Base-by-base conservation (phyloP, 2,329 filamentous ascomycete genomes). In the Geosmithia flava region DNA sequence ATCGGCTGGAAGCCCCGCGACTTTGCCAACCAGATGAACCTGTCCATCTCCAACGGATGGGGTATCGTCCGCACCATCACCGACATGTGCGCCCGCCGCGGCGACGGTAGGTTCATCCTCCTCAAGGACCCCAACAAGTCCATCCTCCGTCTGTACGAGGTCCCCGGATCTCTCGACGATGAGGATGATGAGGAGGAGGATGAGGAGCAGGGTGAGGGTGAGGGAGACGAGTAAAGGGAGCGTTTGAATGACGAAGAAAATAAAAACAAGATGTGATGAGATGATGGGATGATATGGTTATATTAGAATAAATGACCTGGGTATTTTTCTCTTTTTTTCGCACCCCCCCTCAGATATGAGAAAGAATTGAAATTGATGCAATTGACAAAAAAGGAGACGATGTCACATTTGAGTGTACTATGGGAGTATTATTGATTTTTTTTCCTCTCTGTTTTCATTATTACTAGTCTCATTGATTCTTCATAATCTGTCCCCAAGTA, bases 31-130 rank as follows among this genome's bases (percentile, higher is more conserved):
- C 93, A 98, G 76, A 98, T 98, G 93, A 96, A 96, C 72, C 70
- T 98, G 60, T 94, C 90, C 60, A 78, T 97, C 50, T 86, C 85
- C 70, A 98, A 98, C 70, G 93, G 93, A 53, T 98, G 93, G 93
- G 93, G 93, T 67, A 97, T 98, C 55, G 93, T 98, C 51, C 87
- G 93, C 56, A 98, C 93, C 46, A 96, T 98, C 61, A 87, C 88
- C 58, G 93, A 98, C 68, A 94, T 97, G 85, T 85, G 83, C 59
- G 80, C 82, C 67, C 75, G 78, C 47, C 82, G 81, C 62, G 76
- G 81, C 47, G 82, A 81, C 57, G 85, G 83, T 67, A 90, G 90
- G 71, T 93, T 86, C 58, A 82, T 93, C 44, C 74, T 85, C 19
- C 80, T 84, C 61, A 85, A 85, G 83, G 93, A 98, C 68, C 93